These are phyloP conservation scores for Metarhizium sp. DNA, from an alignment of 2,329 filamentous ascomycete species.

Conservation along the genomic window DNA sequence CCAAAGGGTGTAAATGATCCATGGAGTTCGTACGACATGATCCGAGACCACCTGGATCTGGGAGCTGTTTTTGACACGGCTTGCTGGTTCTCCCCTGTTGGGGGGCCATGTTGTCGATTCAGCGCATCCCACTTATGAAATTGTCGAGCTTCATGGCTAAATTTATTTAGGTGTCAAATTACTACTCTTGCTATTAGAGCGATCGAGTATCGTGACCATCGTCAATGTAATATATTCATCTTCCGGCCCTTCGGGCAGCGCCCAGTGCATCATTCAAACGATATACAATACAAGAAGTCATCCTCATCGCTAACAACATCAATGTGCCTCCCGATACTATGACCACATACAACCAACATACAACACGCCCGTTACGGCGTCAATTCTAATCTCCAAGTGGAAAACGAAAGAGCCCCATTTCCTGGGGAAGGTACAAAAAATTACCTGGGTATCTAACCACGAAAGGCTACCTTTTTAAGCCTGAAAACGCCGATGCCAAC, in stretches of 20 bases:
- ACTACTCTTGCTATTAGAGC: background rate
- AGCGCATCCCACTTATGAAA: background rate
- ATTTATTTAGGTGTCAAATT: conserved; percentile 6
- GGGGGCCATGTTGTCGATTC: background rate
- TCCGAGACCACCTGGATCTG: background rate
- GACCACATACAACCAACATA: conserved; percentile 7
- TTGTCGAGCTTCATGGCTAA: conserved; percentile 10
- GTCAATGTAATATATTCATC: background rate
- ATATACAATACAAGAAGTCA: conserved; percentile 8
- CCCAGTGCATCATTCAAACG: conserved; percentile 7
- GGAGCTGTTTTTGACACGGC: background rate
- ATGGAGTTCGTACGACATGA: conserved; percentile 1
- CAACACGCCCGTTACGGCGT: conserved; percentile 9
- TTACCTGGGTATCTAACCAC: conserved; percentile 23
- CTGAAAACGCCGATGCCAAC: conserved; percentile 20
- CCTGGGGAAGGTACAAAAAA: conserved; percentile 12
- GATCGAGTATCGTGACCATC: conserved; percentile 4
- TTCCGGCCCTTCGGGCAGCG: background rate
- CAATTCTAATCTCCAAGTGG: conserved; percentile 4
- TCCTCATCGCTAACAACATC: conserved; percentile 5
- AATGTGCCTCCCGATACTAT: conserved; percentile 6
- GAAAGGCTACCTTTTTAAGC: background rate
- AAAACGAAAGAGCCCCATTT: background rate
- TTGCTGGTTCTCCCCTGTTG: background rate
- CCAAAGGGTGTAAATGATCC: background rate